A percentile compares a stretch with the other conserved stretches of the same genome.
Conservation (phyloP, 345 rosid species). For the Xanthoceras sorbifolium region DNA sequence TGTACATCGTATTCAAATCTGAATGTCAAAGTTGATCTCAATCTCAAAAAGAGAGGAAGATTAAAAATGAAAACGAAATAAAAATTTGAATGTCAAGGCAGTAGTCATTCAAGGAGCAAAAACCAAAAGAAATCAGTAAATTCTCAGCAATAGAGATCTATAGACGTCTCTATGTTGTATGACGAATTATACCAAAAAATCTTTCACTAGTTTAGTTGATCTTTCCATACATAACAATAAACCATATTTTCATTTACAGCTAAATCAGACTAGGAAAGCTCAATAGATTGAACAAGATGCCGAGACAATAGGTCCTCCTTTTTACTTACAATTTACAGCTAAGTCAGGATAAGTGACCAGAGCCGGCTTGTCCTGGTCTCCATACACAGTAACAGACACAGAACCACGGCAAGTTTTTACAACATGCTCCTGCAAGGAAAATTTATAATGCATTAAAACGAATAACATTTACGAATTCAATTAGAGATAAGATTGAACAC, state of each 20-base stretch:
- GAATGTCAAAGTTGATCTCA: conserved; percentile 8
- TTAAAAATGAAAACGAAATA: neutral
- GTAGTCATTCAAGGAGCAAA: neutral
- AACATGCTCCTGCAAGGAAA: conserved; percentile 62
- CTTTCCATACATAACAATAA: neutral
- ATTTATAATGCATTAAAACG: conserved; percentile 24
- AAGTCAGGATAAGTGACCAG: conserved; percentile 93
- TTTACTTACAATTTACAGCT: conserved; percentile 74
- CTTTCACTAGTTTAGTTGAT: neutral
- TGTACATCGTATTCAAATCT: neutral
- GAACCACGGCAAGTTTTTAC: conserved; percentile 65
- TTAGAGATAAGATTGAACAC: conserved; percentile 6
- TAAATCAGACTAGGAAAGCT: neutral
- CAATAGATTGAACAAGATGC: neutral
- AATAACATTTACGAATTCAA: conserved; percentile 22
- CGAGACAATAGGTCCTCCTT: neutral
- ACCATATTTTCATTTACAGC: neutral
- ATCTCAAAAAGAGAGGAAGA: neutral
- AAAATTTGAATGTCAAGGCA: neutral
- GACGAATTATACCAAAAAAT: neutral
- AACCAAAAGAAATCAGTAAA: neutral
- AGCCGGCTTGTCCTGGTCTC: conserved; percentile 96
- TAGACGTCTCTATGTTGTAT: neutral
- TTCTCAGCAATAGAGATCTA: neutral
- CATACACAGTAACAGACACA: conserved; percentile 79